These are phyloP conservation scores for Macrolepiota fuliginosa DNA, from an alignment of 768 basidiomycete genomes.

Conservation along the genomic window DNA sequence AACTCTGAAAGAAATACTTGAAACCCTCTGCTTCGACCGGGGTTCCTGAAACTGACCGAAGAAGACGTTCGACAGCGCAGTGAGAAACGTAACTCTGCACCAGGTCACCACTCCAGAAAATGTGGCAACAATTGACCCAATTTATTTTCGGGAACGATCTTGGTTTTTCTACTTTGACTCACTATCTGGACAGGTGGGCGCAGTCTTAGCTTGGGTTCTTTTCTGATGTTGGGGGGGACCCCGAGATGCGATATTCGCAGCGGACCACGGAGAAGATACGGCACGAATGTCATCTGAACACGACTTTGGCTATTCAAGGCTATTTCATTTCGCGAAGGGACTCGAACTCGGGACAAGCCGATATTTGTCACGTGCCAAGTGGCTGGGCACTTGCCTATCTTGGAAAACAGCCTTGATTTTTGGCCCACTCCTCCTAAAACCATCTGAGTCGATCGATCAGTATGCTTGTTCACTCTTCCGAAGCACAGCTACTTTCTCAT, in stretches of 20 bases:
- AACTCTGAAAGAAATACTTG: not conserved
- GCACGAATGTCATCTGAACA: conserved; percentile 6
- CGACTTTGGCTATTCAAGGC: not conserved
- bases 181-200: not conserved
- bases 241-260: not conserved
- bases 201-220: not conserved
- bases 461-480: conserved; percentile 19
- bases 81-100: not conserved
- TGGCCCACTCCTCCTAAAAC: conserved; percentile 23
- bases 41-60: not conserved
- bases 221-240: not conserved
- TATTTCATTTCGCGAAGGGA: conserved; percentile 11
- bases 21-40: not conserved
- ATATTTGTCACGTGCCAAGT: conserved; percentile 2
- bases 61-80: not conserved
- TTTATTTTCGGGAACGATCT: not conserved
- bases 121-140: not conserved
- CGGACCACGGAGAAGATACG: conserved; percentile 6
- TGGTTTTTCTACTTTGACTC: not conserved
- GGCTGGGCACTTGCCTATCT: conserved; percentile 27
- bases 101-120: not conserved
- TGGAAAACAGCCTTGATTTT: conserved; percentile 28
- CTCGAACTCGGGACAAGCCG: conserved; percentile 1
- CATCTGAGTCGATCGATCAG: conserved; percentile 35
- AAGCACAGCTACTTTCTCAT: conserved; percentile 16